These are phyloP conservation scores for Coleophoma eucalyptorum DNA, from an alignment of 2,329 filamentous ascomycete species.

Conservation along the genomic window DNA sequence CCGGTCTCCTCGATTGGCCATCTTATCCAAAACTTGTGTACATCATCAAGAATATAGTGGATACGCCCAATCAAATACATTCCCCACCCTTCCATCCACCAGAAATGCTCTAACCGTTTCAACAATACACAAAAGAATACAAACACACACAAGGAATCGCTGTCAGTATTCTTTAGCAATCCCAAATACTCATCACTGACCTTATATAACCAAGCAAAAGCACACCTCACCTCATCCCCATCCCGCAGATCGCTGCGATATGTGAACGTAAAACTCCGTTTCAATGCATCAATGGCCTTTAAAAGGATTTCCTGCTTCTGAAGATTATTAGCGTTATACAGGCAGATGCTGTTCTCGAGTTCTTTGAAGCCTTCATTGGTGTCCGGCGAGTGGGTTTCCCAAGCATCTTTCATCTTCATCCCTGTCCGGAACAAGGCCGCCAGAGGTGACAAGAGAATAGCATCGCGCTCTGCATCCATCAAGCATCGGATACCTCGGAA, in stretches of 20 bases:
- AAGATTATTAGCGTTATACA: neutral
- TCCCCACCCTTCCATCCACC: neutral
- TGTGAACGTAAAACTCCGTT: neutral
- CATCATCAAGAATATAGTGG: slow-evolving; percentile 22
- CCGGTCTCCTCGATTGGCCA: slow-evolving; percentile 17
- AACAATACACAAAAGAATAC: neutral
- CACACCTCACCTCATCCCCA: neutral
- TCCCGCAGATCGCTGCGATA: neutral
- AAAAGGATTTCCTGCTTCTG: neutral
- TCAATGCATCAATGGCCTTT: neutral
- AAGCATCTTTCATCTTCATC: neutral
- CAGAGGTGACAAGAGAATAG: neutral
- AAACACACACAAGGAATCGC: neutral
- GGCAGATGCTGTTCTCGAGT: neutral
- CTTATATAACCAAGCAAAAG: neutral
- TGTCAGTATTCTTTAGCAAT: neutral
- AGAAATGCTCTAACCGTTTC: neutral
- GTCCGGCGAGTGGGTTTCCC: neutral
- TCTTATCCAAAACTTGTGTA: slow-evolving; percentile 26
- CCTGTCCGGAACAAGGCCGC: neutral
- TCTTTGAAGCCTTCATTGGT: too few relatives aligned
- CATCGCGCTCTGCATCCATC: neutral
- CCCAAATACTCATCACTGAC: neutral
- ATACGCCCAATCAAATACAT: neutral
- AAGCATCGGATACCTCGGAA: neutral